Percentiles rank a stretch among this genome's conserved stretches.
Conservation (phyloP, 164 flowering plant genomes). For the Annona squamosa region DNA sequence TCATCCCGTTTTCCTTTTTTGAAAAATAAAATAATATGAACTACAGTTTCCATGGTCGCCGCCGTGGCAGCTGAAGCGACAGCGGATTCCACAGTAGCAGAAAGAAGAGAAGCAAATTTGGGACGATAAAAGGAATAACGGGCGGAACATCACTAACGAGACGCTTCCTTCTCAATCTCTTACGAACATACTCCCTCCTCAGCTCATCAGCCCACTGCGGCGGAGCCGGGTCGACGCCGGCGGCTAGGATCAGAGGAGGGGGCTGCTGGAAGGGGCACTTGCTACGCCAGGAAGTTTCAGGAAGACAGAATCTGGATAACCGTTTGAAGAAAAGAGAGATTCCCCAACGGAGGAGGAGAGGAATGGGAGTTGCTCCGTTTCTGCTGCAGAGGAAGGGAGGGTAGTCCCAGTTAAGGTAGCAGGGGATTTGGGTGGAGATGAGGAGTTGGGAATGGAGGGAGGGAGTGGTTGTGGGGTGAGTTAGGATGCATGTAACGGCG, state of each 20-base stretch:
- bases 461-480: conserved; percentile 62
- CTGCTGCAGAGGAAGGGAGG: conserved; percentile 69
- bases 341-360: conserved; percentile 43
- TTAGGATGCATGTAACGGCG: conserved; percentile 68
- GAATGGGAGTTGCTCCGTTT: conserved; percentile 13
- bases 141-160: conserved; percentile 40
- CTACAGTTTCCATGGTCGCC: not conserved
- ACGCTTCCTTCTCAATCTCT: conserved; percentile 44
- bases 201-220: conserved; percentile 40
- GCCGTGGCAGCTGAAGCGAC: conserved; percentile 5
- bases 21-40: not conserved
- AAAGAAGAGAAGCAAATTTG: conserved; percentile 50
- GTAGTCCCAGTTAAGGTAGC: conserved; percentile 78
- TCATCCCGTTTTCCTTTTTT: too few relatives aligned
- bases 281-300: conserved; percentile 71
- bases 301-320: conserved; percentile 42
- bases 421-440: conserved; percentile 63
- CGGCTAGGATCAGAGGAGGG: conserved; percentile 69
- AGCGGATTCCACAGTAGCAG: conserved; percentile 64
- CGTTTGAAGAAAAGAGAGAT: conserved; percentile 56
- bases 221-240: conserved; percentile 58
- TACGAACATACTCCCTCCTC: conserved; percentile 44
- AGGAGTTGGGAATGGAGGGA: conserved; percentile 71
- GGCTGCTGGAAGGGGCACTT: conserved; percentile 82
- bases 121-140: conserved; percentile 51